phyloP scores from a whole-genome alignment of 345 rosid genomes.

The Camelina sativa region DNA sequence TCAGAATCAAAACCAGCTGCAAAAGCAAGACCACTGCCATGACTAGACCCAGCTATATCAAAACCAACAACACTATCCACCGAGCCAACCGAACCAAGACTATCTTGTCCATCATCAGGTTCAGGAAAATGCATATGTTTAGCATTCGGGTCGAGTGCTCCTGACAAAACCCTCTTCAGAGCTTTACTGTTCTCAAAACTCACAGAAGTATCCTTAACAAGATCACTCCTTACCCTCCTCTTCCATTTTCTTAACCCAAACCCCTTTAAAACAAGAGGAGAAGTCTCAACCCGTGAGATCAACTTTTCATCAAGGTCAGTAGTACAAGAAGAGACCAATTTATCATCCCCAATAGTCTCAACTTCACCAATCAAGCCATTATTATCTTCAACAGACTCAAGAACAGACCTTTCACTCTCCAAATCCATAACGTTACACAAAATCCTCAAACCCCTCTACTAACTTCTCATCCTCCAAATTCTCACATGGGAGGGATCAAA shows the following conservation, averaged over 20 bases:
- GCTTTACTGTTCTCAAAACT: slow-evolving; percentile 50
- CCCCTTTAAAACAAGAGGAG: slow-evolving; percentile 56
- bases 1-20: slow-evolving; percentile 61
- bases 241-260: slow-evolving; percentile 85
- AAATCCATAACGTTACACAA: slow-evolving; percentile 48
- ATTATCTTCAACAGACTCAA: slow-evolving; percentile 58
- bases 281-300: slow-evolving; percentile 40
- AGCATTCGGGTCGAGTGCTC: slow-evolving; percentile 36
- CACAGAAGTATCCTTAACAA: slow-evolving; percentile 53
- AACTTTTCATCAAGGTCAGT: slow-evolving; percentile 16
- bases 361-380: slow-evolving; percentile 46
- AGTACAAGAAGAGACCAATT: slow-evolving; percentile 20
- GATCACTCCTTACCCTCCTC: slow-evolving; percentile 63
- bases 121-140: slow-evolving; percentile 44
- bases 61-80: slow-evolving; percentile 47
- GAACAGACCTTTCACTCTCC: slow-evolving; percentile 49
- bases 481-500: slow-evolving; percentile 53
- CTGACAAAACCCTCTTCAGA: slow-evolving; percentile 65
- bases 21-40: slow-evolving; percentile 56
- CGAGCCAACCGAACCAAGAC: slow-evolving; percentile 51
- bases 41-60: slow-evolving; percentile 43
- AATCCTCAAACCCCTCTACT: slow-evolving; percentile 5
- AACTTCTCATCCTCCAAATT: slow-evolving; percentile 22
- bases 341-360: slow-evolving; percentile 20
- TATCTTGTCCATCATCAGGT: slow-evolving; percentile 45